Base-by-base conservation (phyloP, 257 asterid species). In the Craterostigma plantagineum region DNA sequence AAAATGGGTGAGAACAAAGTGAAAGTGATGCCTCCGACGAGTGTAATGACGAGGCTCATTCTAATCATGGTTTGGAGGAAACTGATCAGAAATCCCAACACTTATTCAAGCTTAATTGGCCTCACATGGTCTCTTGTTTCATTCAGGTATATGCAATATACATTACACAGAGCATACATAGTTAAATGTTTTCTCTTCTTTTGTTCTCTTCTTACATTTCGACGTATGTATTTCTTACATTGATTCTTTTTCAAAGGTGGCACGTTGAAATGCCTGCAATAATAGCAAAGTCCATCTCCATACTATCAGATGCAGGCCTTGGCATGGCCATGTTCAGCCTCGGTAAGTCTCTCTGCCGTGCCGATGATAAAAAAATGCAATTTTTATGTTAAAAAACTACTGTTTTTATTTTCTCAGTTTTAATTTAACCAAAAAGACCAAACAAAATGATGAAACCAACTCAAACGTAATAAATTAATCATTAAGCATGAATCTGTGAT, bases 251-350 rank as follows among this genome's bases (percentile, higher is more conserved):
- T 30, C 49, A 44, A 47, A 76, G 87, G 60, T 76, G 87, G 87
- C 59, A 76, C 57, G 63, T 76, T 55, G 47, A 68, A 54, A 76
- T 76, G 87, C 87, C 87, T 53, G 78, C 78, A 18, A 72, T 76
- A 43, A 45, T 76, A 61, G 72, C 77, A 45, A 52, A 62, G 36
- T 76, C 87, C 52, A 76, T 76, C 40, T 53, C 87, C 18, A 76
- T 76, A 41, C 68, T 76, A 42, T 76, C 87, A 16, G 81, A 76
- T 58, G 87, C 87, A 36, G 87, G 87, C 30, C 77, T 76, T 15
- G 87, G 87, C 45, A 76, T 76, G 87, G 87, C 87, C 49, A 76
- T 76, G 87, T 76, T 76, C 49, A 76, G 87, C 46, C 76, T 76
- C 33, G 86, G 86, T 75, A 35, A 48, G 49, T n/a, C n/a, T n/a